Conservation (phyloP, 2,329 filamentous ascomycete species). For the Domatiomyces globalis region DNA sequence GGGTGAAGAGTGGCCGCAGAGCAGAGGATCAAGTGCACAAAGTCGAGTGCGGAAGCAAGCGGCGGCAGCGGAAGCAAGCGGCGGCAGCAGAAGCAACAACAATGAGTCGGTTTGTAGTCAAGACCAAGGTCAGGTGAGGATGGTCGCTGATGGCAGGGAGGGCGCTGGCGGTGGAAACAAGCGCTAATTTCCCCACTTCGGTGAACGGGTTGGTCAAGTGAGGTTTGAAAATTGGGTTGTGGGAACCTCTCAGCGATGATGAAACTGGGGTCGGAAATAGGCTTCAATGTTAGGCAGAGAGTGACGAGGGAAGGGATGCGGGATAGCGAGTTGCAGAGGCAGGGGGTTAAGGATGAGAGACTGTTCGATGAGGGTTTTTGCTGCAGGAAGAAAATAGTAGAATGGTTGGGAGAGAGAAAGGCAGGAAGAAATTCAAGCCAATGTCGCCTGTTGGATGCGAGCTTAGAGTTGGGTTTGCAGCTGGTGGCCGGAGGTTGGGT, state of each 20-base stretch:
- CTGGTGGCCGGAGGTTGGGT: background rate
- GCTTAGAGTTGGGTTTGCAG: background rate
- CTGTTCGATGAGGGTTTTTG: background rate
- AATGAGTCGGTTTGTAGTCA: background rate
- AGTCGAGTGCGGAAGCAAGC: background rate
- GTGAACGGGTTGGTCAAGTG: background rate
- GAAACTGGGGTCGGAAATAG: conserved; percentile 11
- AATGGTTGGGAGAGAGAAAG: background rate
- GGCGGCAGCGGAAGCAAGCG: background rate
- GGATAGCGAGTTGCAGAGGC: conserved; percentile 2
- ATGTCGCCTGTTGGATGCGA: background rate
- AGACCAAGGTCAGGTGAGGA: background rate
- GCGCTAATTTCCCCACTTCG: conserved; percentile 20
- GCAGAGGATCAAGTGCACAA: conserved; percentile 3
- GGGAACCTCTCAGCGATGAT: conserved; percentile 14
- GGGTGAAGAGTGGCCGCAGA: conserved; percentile 2
- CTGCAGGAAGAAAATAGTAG: conserved; percentile 12
- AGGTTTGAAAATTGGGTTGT: conserved; percentile 17
- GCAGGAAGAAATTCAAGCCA: background rate
- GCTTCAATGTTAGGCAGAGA: conserved; percentile 2
- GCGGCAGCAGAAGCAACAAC: background rate
- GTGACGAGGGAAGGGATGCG: conserved; percentile 2
- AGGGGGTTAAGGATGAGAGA: background rate
- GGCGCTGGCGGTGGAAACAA: conserved; percentile 16
- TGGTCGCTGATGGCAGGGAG: conserved; percentile 2